Conservation (phyloP, 257 asterid species). For the Solanum ossicruentum region DNA sequence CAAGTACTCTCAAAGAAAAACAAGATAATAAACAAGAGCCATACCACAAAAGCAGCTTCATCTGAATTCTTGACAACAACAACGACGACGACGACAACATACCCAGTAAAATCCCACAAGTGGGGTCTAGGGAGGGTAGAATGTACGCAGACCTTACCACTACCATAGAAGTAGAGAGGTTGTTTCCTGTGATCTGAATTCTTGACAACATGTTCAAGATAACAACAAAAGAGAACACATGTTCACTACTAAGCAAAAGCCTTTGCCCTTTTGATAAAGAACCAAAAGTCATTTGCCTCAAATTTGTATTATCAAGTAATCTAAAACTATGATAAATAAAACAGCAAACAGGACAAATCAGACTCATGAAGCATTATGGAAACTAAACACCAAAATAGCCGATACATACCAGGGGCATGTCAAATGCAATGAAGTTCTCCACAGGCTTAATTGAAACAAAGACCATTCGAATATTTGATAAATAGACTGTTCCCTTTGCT, state of each 20-base stretch:
- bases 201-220: background rate
- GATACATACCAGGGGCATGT: background rate
- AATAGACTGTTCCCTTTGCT: background rate
- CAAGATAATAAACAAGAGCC: background rate
- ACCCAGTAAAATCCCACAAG: no score
- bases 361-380: background rate
- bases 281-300: background rate
- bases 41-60: background rate
- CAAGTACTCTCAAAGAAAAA: background rate
- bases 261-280: background rate
- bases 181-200: no score
- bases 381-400: background rate
- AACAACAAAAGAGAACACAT: background rate
- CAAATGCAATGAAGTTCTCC: background rate
- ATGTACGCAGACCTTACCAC: no score
- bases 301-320: background rate
- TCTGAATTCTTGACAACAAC: background rate
- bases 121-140: no score
- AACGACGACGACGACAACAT: no score
- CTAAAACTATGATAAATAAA: background rate
- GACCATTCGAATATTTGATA: background rate
- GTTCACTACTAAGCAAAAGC: background rate
- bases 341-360: background rate
- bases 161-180: no score
- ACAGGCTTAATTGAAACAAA: background rate